Evolutionary conservation across 495 filamentous ascomycete genomes (phyloP), one percentile per base, ranked within the genome.

Genomic region (Lophiostoma macrostomum): DNA sequence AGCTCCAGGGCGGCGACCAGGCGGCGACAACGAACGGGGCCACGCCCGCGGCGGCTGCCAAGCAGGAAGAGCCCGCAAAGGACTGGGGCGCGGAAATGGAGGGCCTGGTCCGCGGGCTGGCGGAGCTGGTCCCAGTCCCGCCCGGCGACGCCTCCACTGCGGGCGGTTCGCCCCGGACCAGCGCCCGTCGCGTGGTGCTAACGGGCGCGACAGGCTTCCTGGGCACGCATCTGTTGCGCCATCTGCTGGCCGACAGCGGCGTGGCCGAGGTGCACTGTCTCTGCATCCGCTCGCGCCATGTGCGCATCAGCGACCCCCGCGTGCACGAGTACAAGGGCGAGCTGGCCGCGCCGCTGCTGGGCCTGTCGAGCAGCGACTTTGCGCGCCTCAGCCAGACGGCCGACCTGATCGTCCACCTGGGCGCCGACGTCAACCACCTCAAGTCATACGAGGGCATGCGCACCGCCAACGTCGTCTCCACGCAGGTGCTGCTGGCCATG

Each of bases 191-290:
- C n/a, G 50, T 62, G 10, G 35, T 71, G 42, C 22, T 63, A n/a
- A 50, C 57, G 39, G 55, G 48, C 30, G 54, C 43, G 35, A 57
- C 58, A n/a, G 53, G 63, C 31, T 38, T 40, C 25, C 49, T 62
- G 4, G 45, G 30, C 35, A 24, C 52, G 48, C 34, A 45, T 45
- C 4, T 58, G 43, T 37, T 56, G 18, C 25, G 18, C 1, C 22
- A 3, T 2, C 53, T 56, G 0, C 35, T 8, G 7, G 37, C 14
- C 2, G 5, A 29, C 12, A 27, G 19, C 4, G 5, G 22, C 19
- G 18, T 56, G 14, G 45, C 31, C 2, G 37, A 41, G 16, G 37
- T 56, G 14, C 16, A 32, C 16, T 56, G 53, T 30, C 25, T 35
- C 18, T 10, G 20, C 29, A 7, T 23, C 30, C 25, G n/a, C n/a